Evolutionary conservation across 495 filamentous ascomycete species (phyloP).

Genomic region (Lasiosphaeria miniovina): DNA sequence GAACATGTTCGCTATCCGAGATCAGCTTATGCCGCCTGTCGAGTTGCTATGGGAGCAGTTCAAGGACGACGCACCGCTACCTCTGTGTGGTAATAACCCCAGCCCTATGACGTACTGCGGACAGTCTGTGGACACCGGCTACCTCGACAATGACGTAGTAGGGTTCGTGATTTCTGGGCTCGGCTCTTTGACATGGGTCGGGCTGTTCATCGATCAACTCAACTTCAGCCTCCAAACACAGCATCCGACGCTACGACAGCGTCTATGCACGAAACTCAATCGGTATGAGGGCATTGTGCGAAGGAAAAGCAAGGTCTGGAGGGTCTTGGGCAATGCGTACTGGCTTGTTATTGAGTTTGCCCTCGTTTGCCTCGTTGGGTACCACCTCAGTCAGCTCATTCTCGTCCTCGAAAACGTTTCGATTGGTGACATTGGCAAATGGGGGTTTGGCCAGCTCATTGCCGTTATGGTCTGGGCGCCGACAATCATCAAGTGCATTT

Average conservation of each 20-base stretch:
- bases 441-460: slow-evolving; percentile 28
- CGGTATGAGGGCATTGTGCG: not conserved
- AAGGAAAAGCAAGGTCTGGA: not conserved
- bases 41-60: not conserved
- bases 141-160: not conserved
- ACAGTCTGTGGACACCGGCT: slow-evolving; percentile 2
- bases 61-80: slow-evolving; percentile 4
- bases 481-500: slow-evolving; percentile 21
- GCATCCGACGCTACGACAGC: too few species aligned
- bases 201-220: not conserved
- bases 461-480: slow-evolving; percentile 25
- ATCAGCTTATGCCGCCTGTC: not conserved
- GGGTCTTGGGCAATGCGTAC: not conserved
- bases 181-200: not conserved
- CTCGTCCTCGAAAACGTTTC: slow-evolving; percentile 2
- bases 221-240: not conserved
- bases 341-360: not conserved
- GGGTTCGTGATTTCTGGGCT: not conserved
- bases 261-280: too few species aligned
- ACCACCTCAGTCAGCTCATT: slow-evolving; percentile 2
- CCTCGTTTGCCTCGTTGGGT: not conserved
- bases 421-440: slow-evolving; percentile 10
- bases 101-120: slow-evolving; percentile 15
- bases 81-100: slow-evolving; percentile 10
- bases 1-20: slow-evolving; percentile 5